phyloP scores from a whole-genome alignment of 805 yeast genomes.

The Jamesozyma hellenica region DNA sequence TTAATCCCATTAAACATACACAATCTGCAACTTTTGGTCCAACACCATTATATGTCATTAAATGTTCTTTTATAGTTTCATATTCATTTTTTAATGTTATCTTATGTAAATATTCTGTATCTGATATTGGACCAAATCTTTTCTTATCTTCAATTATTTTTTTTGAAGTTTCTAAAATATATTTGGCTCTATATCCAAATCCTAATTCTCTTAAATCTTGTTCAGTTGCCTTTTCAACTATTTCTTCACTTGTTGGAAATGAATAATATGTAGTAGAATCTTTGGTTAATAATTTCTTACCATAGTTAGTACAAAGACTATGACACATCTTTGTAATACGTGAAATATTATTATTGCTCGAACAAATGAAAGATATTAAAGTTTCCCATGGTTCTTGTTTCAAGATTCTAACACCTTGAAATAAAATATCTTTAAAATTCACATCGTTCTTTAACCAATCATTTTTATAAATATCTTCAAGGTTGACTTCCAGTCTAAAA shows the following conservation, averaged over 20 bases:
- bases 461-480: conserved; percentile 39
- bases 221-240: conserved; percentile 38
- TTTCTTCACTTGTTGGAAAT: conserved; percentile 59
- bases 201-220: conserved; percentile 34
- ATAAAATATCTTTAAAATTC: conserved; percentile 33
- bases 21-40: conserved; percentile 99
- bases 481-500: conserved; percentile 52
- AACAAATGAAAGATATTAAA: conserved; percentile 79
- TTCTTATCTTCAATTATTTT: conserved; percentile 34
- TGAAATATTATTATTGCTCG: conserved; percentile 91
- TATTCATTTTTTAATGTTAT: conserved; percentile 36
- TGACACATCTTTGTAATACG: conserved; percentile 91
- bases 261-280: conserved; percentile 51
- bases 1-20: conserved; percentile 65
- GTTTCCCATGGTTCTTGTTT: conserved; percentile 98
- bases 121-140: conserved; percentile 9
- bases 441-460: conserved; percentile 55
- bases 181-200: conserved; percentile 91
- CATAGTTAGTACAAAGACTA: conserved; percentile 59
- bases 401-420: conserved; percentile 68
- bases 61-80: conserved; percentile 25
- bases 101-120: conserved; percentile 29
- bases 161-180: conserved; percentile 66
- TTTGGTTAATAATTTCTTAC: conserved; percentile 44
- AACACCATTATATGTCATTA: conserved; percentile 70